Evolutionary conservation across 1,139 yeast species (phyloP), one percentile per base, ranked within the genome.

Genomic region (Protomyces inundatus): DNA sequence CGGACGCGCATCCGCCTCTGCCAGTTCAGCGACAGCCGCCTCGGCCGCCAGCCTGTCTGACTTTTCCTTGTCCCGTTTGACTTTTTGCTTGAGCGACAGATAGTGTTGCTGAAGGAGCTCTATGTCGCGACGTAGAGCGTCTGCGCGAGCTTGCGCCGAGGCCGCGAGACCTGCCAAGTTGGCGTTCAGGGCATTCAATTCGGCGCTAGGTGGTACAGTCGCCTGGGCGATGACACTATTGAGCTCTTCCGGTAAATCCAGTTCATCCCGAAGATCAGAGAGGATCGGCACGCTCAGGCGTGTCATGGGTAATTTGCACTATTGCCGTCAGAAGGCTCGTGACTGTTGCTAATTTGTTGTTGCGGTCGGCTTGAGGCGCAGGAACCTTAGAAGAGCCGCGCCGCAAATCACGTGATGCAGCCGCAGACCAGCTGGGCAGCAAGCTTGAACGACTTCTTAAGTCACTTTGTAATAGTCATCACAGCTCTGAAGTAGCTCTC

Each of bases 71-170:
- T 50, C 54, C 36, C 54, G 36, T 33, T 50, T 34, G n/a, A 54
- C 64, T 23, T 54, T 60, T 12, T 51, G 37, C 23, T 51, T 48
- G 35, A 60, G 40, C n/a, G 58, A 32, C 6, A 45, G 34, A 37
- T 54, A 54, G 12, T 53, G 50, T 14, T 60, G 58, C 40, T 54
- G 64, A 16, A 60, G 34, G 12, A 54, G 39, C 50, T 60, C 48
- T 9, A 48, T 42, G 30, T 60, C 64, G 4, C 64, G 54, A 16
- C 54, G 36, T 3, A 60, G 40, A 5, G 64, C 64, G 34, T 61
- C 61, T 1, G 64, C 64, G 3, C 64, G 55, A n/a, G 55, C 56
- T 16, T 61, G 61, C 12, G 64, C 64, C 14, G 54, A 46, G 7
- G 53, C 51, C 6, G 60, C 55, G 4, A 55, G 56, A 23, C 23